Evolutionary conservation across 305 asterid genomes (phyloP), one percentile per base, ranked within the genome.

Genomic region (Andrographis paniculata): DNA sequence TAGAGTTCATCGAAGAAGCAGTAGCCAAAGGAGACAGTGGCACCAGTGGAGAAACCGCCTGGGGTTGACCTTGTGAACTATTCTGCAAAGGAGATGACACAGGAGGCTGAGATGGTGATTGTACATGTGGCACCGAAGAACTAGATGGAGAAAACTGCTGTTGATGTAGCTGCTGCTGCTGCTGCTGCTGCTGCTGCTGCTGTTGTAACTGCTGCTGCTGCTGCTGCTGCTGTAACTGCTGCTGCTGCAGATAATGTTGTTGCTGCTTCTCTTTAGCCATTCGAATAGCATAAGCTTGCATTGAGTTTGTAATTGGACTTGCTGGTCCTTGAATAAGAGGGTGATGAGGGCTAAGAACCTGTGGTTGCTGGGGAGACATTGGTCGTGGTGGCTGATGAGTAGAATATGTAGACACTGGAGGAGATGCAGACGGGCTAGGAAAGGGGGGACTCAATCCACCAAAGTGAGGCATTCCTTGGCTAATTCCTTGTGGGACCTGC

Each of bases 251-350:
- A 50, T 67, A 52, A 58, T 76, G 76, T 7, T 71, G 85, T 27
- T 71, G 79, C 57, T 74, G 84, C 64, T 79, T 66, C 62, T 75
- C 87, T 65, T 78, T 83, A 37, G 84, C 80, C 62, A 73, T 12
- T 54, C 76, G 80, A 51, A 72, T 62, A 20, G 85, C 77, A 55
- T 68, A 69, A 38, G 85, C 79, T 68, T 83, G 86, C 60, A 73
- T 78, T 20, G 77, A 50, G 48, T 30, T 72, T 44, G 76, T 56
- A 37, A 71, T 61, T 46, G 64, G 79, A 69, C 60, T 73, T 51
- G 75, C 38, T 44, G 66, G 48, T 52, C 79, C 84, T 52, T 77
- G 84, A 61, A 72, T 74, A 56, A 75, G 87, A 43, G 71, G 61
- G 43, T 63, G 82, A 50, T 58, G 78, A 55, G 78, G 62, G 53